Conservation (phyloP, 345 rosid species). For the Dipteronia sinensis region DNA sequence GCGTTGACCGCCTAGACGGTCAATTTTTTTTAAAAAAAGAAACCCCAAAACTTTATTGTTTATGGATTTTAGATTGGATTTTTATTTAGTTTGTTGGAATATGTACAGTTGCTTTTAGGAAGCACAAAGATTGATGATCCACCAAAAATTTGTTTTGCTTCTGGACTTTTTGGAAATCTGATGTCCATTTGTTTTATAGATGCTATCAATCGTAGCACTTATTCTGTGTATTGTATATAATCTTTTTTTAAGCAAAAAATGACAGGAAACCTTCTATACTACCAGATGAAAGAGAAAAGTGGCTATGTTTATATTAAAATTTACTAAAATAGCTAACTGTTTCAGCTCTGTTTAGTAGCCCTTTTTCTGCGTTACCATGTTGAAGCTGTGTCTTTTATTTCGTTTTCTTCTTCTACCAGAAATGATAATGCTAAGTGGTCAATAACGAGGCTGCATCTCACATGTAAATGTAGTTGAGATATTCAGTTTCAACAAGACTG, state of each 20-base stretch:
- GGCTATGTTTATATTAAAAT: neutral
- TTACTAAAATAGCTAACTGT: neutral
- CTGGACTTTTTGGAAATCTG: neutral
- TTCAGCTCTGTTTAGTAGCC: neutral
- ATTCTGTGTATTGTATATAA: neutral
- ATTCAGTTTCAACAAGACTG: constrained; percentile 25
- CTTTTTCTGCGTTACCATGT: constrained; percentile 6
- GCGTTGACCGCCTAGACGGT: too few species aligned
- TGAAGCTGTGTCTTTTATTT: constrained; percentile 23
- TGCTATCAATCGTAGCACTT: neutral
- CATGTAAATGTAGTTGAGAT: constrained; percentile 22
- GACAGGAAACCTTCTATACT: neutral
- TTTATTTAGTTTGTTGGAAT: too few species aligned
- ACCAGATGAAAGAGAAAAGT: neutral
- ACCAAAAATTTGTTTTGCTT: neutral
- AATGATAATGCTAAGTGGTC: constrained; percentile 15
- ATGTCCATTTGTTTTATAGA: neutral
- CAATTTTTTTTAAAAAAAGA: too few species aligned
- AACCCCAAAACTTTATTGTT: too few species aligned
- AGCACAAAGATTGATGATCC: neutral
- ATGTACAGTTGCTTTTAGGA: neutral
- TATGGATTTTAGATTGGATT: too few species aligned
- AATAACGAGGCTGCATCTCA: constrained; percentile 18
- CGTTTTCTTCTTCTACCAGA: constrained; percentile 5
- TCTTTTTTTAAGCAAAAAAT: neutral